phyloP scores from a whole-genome alignment of 2,329 filamentous ascomycete genomes.

The Ceratocystis albifundus region DNA sequence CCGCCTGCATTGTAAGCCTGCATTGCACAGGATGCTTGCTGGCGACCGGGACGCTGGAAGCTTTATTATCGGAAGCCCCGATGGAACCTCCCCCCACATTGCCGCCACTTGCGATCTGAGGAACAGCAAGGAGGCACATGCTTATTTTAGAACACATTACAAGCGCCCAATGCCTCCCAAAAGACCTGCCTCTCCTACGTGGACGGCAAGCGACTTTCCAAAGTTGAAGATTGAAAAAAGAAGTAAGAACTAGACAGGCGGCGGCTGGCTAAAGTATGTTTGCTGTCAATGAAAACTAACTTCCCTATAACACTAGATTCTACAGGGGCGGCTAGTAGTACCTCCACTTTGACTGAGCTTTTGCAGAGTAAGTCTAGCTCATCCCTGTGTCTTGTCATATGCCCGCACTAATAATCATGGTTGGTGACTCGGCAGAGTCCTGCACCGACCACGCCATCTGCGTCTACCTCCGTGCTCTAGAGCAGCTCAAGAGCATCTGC shows the following conservation, averaged over 20 bases:
- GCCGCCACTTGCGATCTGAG: constrained; percentile 19
- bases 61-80: constrained; percentile 21
- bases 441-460: constrained; percentile 25
- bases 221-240: background rate
- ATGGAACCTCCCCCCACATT: constrained; percentile 8
- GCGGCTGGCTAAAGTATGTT: background rate
- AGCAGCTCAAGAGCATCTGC: constrained; percentile 18
- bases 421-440: background rate
- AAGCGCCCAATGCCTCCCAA: background rate
- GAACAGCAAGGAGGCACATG: constrained; percentile 17
- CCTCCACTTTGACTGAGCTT: constrained; percentile 14
- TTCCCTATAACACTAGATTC: background rate
- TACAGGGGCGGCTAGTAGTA: background rate
- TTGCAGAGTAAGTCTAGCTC: constrained; percentile 16
- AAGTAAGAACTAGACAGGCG: background rate
- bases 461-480: constrained; percentile 34
- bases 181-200: background rate
- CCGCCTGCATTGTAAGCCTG: constrained; percentile 17
- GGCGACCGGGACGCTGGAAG: constrained; percentile 21
- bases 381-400: background rate
- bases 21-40: constrained; percentile 17
- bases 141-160: constrained; percentile 20
- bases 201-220: constrained; percentile 12
- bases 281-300: background rate
- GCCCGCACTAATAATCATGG: constrained; percentile 11